phyloP scores from a whole-genome alignment of 2,329 filamentous ascomycete species.

The Scleromitrula shiraiana region DNA sequence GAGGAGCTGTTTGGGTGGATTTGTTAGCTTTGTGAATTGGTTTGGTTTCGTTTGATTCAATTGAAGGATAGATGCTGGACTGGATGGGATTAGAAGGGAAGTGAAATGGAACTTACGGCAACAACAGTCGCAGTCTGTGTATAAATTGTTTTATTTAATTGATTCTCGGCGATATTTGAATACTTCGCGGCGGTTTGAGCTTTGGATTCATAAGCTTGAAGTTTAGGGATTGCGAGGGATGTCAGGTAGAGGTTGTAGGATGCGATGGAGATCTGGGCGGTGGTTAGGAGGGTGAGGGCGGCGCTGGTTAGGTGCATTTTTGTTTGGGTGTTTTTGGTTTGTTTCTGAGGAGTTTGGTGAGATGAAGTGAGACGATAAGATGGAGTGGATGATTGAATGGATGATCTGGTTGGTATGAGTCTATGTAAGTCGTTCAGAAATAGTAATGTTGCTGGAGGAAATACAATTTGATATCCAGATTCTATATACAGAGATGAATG shows the following conservation, averaged over 20 bases:
- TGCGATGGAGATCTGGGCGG: conserved; percentile 32
- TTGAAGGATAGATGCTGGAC: background rate
- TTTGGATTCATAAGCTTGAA: conserved; percentile 38
- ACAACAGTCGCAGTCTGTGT: conserved; percentile 31
- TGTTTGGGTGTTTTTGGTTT: too few relatives aligned
- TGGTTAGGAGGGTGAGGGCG: conserved; percentile 1
- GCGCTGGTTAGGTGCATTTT: too few relatives aligned
- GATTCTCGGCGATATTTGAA: conserved; percentile 34
- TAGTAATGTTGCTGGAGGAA: too few relatives aligned
- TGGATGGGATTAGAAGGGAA: background rate
- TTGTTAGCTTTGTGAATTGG: background rate
- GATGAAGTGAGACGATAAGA: too few relatives aligned
- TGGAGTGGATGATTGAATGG: too few relatives aligned
- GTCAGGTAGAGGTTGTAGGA: conserved; percentile 36
- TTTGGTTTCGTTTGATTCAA: too few relatives aligned
- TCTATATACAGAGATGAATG: too few relatives aligned
- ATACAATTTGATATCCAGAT: too few relatives aligned
- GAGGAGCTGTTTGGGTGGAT: background rate
- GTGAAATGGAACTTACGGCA: background rate
- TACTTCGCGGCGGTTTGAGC: conserved; percentile 37
- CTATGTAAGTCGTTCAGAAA: too few relatives aligned
- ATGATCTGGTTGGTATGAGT: too few relatives aligned
- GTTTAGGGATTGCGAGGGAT: conserved; percentile 36
- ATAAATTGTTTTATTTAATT: conserved; percentile 37
- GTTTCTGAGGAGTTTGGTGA: too few relatives aligned